Conservation (phyloP, 1,284 basidiomycete species). For the Leccinum cinnamomeum region DNA sequence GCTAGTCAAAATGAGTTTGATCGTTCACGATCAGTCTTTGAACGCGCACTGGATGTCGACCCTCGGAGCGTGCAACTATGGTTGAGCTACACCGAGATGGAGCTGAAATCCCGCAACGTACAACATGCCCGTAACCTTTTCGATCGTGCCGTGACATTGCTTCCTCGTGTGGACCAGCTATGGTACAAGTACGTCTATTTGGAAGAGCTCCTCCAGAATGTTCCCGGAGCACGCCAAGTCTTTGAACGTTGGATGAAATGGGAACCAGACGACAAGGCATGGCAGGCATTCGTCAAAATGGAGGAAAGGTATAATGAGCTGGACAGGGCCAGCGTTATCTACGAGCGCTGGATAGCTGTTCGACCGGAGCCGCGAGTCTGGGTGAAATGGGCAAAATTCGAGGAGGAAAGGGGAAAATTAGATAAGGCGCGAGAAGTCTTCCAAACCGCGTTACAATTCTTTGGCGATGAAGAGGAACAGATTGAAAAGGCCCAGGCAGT, state of each 20-base stretch:
- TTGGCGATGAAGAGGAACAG: conserved; percentile 96
- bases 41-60: conserved; percentile 96
- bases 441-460: conserved; percentile 95
- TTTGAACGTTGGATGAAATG: conserved; percentile 99
- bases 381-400: conserved; percentile 97
- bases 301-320: conserved; percentile 92
- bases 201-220: conserved; percentile 95
- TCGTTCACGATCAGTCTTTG: conserved; percentile 91
- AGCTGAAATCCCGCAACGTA: conserved; percentile 95
- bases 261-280: conserved; percentile 99
- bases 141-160: conserved; percentile 93
- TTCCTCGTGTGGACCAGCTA: conserved; percentile 92
- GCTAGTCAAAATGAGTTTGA: conserved; percentile 97
- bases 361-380: conserved; percentile 94
- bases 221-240: conserved; percentile 93
- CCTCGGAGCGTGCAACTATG: conserved; percentile 87
- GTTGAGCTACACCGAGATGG: conserved; percentile 98
- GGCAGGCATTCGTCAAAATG: conserved; percentile 98
- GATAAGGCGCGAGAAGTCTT: conserved; percentile 97
- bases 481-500: conserved; percentile 97
- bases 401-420: conserved; percentile 84
- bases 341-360: conserved; percentile 93
- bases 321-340: conserved; percentile 90
- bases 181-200: conserved; percentile 99
- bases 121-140: conserved; percentile 96